phyloP scores from a whole-genome alignment of 2,329 filamentous ascomycete species.

The Cytospora paraplurivora region DNA sequence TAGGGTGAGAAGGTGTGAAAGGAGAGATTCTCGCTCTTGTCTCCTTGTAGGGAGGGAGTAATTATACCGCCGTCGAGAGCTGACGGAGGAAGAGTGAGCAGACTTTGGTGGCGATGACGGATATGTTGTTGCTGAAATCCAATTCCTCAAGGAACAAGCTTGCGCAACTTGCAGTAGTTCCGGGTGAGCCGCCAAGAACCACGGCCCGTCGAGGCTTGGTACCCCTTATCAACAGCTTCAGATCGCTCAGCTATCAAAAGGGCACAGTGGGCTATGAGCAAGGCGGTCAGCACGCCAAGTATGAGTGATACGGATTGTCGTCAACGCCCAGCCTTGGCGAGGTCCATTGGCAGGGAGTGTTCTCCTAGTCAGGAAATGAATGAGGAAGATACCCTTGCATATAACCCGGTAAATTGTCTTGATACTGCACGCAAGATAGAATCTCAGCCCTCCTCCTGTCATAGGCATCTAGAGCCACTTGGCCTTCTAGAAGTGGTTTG shows the following conservation, averaged over 20 bases:
- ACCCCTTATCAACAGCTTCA: not conserved
- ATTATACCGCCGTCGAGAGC: not conserved
- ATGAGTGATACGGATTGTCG: no score
- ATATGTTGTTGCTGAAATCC: not conserved
- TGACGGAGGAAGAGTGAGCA: not conserved
- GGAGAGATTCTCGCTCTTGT: not conserved
- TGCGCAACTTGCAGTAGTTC: not conserved
- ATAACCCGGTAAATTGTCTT: no score
- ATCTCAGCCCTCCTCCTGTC: conserved; percentile 9
- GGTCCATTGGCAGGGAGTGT: no score
- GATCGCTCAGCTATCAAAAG: conserved; percentile 14
- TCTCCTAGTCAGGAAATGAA: no score
- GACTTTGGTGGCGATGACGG: conserved; percentile 1
- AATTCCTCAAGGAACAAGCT: not conserved
- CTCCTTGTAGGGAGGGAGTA: not conserved
- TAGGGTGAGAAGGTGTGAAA: not conserved
- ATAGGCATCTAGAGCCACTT: conserved; percentile 14
- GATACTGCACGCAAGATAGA: no score
- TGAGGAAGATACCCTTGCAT: no score
- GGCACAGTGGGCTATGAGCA: conserved; percentile 4
- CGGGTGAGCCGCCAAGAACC: conserved; percentile 12
- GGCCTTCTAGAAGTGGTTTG: conserved; percentile 15
- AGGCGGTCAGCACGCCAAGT: no score
- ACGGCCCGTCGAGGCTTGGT: conserved; percentile 19
- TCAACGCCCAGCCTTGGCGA: no score